These are phyloP conservation scores for Catharanthus roseus DNA, from an alignment of 257 asterid genomes.

Conservation along the genomic window DNA sequence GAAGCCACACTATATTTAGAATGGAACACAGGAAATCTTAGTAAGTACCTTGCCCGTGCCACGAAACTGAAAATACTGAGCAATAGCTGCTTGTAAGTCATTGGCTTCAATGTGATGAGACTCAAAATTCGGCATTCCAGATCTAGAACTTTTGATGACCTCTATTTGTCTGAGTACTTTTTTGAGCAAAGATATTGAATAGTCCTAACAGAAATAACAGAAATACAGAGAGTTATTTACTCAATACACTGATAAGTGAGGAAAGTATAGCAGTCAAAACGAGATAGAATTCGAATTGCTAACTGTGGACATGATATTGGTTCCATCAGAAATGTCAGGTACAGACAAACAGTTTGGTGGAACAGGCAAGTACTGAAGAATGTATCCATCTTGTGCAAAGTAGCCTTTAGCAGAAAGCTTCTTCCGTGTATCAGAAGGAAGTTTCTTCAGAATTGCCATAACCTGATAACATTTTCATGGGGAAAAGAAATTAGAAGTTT, in stretches of 20 bases:
- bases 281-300: slow-evolving; percentile 23
- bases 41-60: slow-evolving; percentile 87
- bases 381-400: slow-evolving; percentile 85
- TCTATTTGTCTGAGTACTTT: slow-evolving; percentile 81
- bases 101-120: slow-evolving; percentile 84
- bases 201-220: slow-evolving; percentile 54
- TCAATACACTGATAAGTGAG: slow-evolving; percentile 20
- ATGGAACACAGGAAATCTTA: slow-evolving; percentile 5
- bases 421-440: slow-evolving; percentile 61
- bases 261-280: neutral
- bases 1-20: neutral
- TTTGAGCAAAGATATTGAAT: slow-evolving; percentile 76
- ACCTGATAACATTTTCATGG: slow-evolving; percentile 38
- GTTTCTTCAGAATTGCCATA: slow-evolving; percentile 47
- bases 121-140: slow-evolving; percentile 83
- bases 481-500: neutral
- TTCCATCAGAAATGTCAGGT: slow-evolving; percentile 96
- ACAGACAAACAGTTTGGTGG: slow-evolving; percentile 98
- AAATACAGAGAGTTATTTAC: slow-evolving; percentile 19
- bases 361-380: slow-evolving; percentile 74
- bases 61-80: slow-evolving; percentile 73
- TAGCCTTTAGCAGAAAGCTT: slow-evolving; percentile 63
- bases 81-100: slow-evolving; percentile 79
- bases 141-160: slow-evolving; percentile 81
- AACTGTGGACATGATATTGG: slow-evolving; percentile 80